phyloP scores from a whole-genome alignment of 768 basidiomycete species.

The Lentinula lateritia region DNA sequence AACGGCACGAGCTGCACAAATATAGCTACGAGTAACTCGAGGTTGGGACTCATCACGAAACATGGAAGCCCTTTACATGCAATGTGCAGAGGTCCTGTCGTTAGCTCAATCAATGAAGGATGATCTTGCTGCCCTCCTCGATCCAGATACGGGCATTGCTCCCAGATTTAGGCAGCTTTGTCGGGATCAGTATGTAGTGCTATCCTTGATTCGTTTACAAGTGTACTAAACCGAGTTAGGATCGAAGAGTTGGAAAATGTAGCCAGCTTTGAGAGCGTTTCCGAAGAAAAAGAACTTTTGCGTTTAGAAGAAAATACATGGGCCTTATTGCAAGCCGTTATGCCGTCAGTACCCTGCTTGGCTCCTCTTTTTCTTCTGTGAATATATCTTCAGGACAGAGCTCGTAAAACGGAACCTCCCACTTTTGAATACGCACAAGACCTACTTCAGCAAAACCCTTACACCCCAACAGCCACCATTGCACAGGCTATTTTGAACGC shows the following conservation, averaged over 20 bases:
- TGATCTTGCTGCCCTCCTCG: constrained; percentile 56
- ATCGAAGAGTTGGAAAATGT: constrained; percentile 47
- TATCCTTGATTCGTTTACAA: background rate
- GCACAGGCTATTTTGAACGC: constrained; percentile 68
- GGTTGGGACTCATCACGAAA: background rate
- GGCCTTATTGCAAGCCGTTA: constrained; percentile 71
- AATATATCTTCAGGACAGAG: constrained; percentile 28
- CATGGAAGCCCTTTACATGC: constrained; percentile 49
- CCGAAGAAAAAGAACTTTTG: constrained; percentile 57
- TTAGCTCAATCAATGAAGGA: constrained; percentile 50
- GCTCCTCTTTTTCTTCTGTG: background rate
- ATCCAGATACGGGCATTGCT: constrained; percentile 67
- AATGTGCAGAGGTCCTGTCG: constrained; percentile 63
- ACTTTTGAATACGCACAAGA: constrained; percentile 42
- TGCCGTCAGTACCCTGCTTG: constrained; percentile 49
- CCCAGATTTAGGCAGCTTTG: constrained; percentile 52
- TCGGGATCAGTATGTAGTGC: constrained; percentile 45
- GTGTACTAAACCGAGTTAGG: constrained; percentile 21
- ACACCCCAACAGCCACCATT: constrained; percentile 72
- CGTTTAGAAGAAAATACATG: constrained; percentile 79
- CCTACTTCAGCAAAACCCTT: constrained; percentile 68
- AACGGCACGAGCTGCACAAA: background rate
- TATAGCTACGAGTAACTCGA: background rate
- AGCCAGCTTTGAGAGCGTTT: constrained; percentile 24
- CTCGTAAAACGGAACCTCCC: constrained; percentile 58